phyloP scores from a whole-genome alignment of 2,329 filamentous ascomycete species.

The Hortaea sp. region DNA sequence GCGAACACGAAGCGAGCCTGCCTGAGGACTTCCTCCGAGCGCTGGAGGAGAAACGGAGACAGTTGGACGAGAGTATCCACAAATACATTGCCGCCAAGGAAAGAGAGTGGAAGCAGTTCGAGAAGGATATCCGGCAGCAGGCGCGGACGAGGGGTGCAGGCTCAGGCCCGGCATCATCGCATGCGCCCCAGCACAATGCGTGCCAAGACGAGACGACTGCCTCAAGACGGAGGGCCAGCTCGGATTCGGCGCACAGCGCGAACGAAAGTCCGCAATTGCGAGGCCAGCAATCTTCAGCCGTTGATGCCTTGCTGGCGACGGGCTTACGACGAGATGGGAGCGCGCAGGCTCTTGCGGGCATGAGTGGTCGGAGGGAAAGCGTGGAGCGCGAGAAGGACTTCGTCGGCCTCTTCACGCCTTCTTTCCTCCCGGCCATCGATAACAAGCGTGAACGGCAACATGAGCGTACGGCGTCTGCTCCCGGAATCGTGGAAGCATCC shows the following conservation, averaged over 20 bases:
- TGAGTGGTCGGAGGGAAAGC: conserved; percentile 1
- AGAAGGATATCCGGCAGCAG: conserved; percentile 22
- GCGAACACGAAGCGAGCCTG: conserved; percentile 13
- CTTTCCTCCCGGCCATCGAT: conserved; percentile 25
- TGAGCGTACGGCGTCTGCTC: conserved; percentile 19
- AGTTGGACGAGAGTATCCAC: conserved; percentile 29
- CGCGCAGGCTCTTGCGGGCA: conserved; percentile 6
- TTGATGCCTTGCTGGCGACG: conserved; percentile 12
- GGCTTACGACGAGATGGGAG: conserved; percentile 10
- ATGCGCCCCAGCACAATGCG: background rate
- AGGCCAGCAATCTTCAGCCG: background rate
- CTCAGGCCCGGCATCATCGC: background rate
- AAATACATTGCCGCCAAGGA: conserved; percentile 29
- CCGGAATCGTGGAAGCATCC: conserved; percentile 4
- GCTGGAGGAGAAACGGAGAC: conserved; percentile 26
- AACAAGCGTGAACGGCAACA: conserved; percentile 8
- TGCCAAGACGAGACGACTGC: background rate
- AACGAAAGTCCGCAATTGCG: background rate
- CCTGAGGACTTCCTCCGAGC: conserved; percentile 22
- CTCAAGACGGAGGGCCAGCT: conserved; percentile 5
- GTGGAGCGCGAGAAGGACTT: conserved; percentile 25
- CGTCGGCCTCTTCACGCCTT: conserved; percentile 27
- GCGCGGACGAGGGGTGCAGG: background rate
- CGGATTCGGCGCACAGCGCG: conserved; percentile 2
- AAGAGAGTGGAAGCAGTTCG: conserved; percentile 26